phyloP scores from a whole-genome alignment of 176 grass and related monocot species.

The Zoysia pacifica region DNA sequence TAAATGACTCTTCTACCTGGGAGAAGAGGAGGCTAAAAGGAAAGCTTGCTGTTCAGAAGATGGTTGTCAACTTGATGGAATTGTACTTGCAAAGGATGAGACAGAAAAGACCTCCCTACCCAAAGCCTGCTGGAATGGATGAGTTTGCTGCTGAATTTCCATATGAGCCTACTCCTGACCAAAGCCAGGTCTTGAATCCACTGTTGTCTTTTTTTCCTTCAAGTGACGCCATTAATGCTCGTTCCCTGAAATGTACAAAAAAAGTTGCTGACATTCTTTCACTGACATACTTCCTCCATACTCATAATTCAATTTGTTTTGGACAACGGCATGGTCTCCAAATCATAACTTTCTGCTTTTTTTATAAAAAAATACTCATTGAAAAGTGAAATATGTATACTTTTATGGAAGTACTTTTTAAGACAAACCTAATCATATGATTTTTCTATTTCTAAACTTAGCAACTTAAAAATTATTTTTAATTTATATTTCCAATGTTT shows the following conservation, averaged over 20 bases:
- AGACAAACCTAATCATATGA: too few species aligned
- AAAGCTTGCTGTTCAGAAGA: constrained; percentile 95
- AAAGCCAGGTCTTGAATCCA: constrained; percentile 65
- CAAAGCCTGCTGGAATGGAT: constrained; percentile 49
- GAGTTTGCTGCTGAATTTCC: constrained; percentile 83
- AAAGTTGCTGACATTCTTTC: constrained; percentile 8
- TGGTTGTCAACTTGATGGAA: constrained; percentile 96
- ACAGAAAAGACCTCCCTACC: constrained; percentile 71
- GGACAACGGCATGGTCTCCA: too few species aligned
- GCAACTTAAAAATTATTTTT: too few species aligned
- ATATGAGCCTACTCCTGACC: constrained; percentile 87
- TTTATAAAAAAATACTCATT: too few species aligned
- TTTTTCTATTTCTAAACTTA: too few species aligned
- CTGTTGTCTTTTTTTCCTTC: not conserved
- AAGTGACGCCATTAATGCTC: not conserved
- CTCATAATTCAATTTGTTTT: too few species aligned
- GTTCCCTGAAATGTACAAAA: not conserved
- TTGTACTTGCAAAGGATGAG: constrained; percentile 90
- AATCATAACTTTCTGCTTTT: too few species aligned
- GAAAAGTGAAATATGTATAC: too few species aligned
- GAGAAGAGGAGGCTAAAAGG: constrained; percentile 91
- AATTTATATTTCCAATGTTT: too few species aligned
- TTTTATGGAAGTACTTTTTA: too few species aligned
- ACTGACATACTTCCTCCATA: not conserved
- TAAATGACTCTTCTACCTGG: constrained; percentile 76